Percentiles rank a stretch among this genome's conserved stretches.
Conservation (phyloP, 176 grass and related monocot genomes). For the Musa beccarii region DNA sequence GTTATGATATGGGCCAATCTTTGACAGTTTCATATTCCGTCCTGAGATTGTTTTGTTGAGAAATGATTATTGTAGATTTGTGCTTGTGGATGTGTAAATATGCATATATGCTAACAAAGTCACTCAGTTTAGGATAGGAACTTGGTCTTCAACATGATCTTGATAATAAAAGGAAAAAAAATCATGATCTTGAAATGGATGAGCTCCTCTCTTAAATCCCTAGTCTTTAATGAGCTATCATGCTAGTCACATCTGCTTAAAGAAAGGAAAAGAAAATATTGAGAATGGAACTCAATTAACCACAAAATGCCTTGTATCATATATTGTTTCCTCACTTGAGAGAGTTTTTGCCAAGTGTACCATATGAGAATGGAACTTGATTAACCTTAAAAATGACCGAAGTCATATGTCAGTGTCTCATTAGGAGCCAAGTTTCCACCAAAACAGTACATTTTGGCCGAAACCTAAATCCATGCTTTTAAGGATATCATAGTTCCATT, state of each 20-base stretch:
- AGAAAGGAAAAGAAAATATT: too few relatives aligned
- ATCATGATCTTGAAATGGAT: not conserved
- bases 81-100: not conserved
- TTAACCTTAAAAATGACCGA: not conserved
- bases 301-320: too few relatives aligned
- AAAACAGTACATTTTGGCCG: not conserved
- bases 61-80: not conserved
- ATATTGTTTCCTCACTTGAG: too few relatives aligned
- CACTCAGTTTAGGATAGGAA: not conserved
- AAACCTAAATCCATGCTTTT: not conserved
- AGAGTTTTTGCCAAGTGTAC: too few relatives aligned
- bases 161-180: too few relatives aligned
- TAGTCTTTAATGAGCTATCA: not conserved
- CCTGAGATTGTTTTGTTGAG: not conserved
- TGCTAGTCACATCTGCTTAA: too few relatives aligned
- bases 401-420: not conserved
- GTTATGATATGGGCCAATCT: too few relatives aligned
- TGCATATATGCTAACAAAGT: not conserved
- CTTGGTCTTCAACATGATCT: slow-evolving; percentile 1
- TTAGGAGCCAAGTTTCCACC: not conserved
- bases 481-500: too few relatives aligned
- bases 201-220: not conserved
- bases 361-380: not conserved
- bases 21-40: too few relatives aligned
- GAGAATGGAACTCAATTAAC: too few relatives aligned